Evolutionary conservation across 768 basidiomycete species (phyloP), one percentile per base, ranked within the genome.

Genomic region (Lactarius psammicola): DNA sequence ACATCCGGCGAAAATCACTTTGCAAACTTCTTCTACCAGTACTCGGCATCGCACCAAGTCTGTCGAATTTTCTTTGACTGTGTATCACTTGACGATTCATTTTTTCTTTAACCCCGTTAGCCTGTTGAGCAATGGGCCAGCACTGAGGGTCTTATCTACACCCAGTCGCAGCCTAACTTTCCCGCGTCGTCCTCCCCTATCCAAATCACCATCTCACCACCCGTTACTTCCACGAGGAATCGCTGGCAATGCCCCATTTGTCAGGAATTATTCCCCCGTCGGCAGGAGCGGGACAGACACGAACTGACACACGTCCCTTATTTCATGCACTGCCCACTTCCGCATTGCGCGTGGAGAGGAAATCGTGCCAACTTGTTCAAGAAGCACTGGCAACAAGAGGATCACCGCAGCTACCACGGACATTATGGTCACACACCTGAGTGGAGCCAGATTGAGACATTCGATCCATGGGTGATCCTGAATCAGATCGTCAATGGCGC

Each of bases 261-360:
- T 18, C 7, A 0, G 49, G 13, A 26, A 2, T 23, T 13, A 1
- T 60, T 31, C 31, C 3, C 1, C 15, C 59, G 59, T 34, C 11
- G 9, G 31, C 59, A 49, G n/a, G 59, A 60, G 4, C 44, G 30
- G 7, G 56, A 57, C 13, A 34, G 63, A 38, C 63, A 63, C 15
- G 30, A 30, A 10, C 13, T 58, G 18, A 1, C 7, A 2, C 11
- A 46, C n/a, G 5, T 63, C 7, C 63, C 63, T 3, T 18, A 36
- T 30, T 58, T 7, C 1, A 8, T 56, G 3, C 56, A 46, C 30
- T 58, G 63, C 20, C 56, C 56, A 23, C 44, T 26, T 42, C 4
- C 6, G 2, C 11, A 13, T 33, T 63, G 63, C 11, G 2, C 18
- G 0, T 63, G 46, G 46, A 26, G 46, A 3, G 56, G 56, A 8